These are phyloP conservation scores for Adansonia digitata DNA, from an alignment of 345 rosid species.

Conservation along the genomic window DNA sequence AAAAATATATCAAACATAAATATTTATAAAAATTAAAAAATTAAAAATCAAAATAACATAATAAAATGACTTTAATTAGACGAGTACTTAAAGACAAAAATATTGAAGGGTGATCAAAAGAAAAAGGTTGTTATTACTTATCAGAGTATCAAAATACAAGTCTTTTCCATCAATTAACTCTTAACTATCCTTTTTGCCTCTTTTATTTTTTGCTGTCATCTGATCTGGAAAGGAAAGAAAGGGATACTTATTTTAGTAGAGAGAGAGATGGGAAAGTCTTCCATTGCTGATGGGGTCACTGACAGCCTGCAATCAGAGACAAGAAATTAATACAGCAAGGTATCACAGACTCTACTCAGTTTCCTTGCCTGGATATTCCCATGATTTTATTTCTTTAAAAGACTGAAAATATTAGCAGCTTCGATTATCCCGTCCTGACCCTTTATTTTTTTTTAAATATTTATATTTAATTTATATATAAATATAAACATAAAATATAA, in stretches of 20 bases:
- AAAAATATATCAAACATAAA: too few species aligned
- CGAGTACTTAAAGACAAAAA: constrained; percentile 39
- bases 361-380: constrained; percentile 18
- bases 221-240: constrained; percentile 48
- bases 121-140: constrained; percentile 34
- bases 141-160: constrained; percentile 29
- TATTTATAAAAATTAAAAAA: too few species aligned
- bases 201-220: constrained; percentile 33
- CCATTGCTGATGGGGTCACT: constrained; percentile 47
- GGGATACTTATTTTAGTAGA: constrained; percentile 19
- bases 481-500: too few species aligned
- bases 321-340: constrained; percentile 20
- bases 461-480: too few species aligned
- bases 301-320: constrained; percentile 45
- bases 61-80: constrained; percentile 38
- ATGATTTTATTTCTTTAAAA: constrained; percentile 23
- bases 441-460: too few species aligned
- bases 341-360: constrained; percentile 13
- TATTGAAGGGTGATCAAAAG: constrained; percentile 39
- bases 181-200: constrained; percentile 30
- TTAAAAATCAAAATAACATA: too few species aligned
- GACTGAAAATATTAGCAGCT: too few species aligned
- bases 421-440: too few species aligned
- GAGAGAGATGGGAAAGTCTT: constrained; percentile 5
- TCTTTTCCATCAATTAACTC: constrained; percentile 39